Evolutionary conservation across 805 yeast species (phyloP), one percentile per base, ranked within the genome.

Genomic region (Torulaspora microellipsoides): DNA sequence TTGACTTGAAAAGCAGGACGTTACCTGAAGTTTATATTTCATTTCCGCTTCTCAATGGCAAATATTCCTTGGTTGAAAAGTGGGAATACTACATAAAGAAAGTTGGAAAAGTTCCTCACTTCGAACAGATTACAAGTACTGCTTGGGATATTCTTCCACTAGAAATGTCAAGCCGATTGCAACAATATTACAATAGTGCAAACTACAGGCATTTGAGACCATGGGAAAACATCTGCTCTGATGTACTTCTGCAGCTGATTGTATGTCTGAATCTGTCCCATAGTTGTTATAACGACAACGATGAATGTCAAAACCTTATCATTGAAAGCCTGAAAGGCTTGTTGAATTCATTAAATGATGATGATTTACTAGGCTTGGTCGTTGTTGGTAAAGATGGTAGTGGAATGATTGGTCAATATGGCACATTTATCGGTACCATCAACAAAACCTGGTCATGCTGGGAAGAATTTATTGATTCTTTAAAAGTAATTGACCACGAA

Each of bases 41-140:
- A 32, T 55, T 58, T 23, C 38, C 45, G 2, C 12, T 33, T 4
- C 33, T 67, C 9, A 55, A 55, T 34, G 64, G 66, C 20, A 47
- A 44, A 29, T 51, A 56, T 8, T 53, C 69, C 11, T 47, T 73
- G 1, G 51, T 66, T 0, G 48, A 63, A 6, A 75, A 74, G 56
- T 76, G 80, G 75, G 64, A 66, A 28, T 66, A 61, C 42, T 65
- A 59, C 43, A 27, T 62, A 27, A 38, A 47, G 17, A 42, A 56
- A n/a, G 31, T n/a, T 3, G 31, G 39, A 4, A 39, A 43, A 23
- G 8, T 14, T 11, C 46, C 54, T 10, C 32, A 43, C 8, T 27
- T 77, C 20, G 65, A 66, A 27, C 78, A 77, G 52, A 58, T 78
- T 47, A 73, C 83, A 1, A 66, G 73, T 1, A 79, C 72, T 48